Conservation (phyloP, 805 yeast species). For the Barnettozyma siamensis region DNA sequence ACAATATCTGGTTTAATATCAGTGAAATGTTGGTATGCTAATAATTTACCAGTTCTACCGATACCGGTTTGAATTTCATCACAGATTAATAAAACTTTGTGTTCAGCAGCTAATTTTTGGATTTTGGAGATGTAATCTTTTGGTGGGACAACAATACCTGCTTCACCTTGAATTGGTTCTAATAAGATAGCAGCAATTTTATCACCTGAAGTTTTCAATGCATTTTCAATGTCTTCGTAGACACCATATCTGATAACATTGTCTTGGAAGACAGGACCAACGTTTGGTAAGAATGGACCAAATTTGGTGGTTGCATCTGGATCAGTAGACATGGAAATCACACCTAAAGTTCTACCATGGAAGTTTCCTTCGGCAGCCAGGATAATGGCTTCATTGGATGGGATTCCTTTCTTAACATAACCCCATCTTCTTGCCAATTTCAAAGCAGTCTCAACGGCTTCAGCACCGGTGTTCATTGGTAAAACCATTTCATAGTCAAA, state of each 20-base stretch:
- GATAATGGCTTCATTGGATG: constrained; percentile 78
- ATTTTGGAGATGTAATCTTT: constrained; percentile 70
- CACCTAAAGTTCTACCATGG: constrained; percentile 95
- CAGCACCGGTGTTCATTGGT: constrained; percentile 99
- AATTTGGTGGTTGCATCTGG: constrained; percentile 84
- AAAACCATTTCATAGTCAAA: constrained; percentile 88
- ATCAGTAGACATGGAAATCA: constrained; percentile 94
- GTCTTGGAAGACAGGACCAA: constrained; percentile 72
- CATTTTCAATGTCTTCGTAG: constrained; percentile 80
- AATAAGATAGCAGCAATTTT: constrained; percentile 84
- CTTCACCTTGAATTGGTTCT: constrained; percentile 98
- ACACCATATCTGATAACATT: constrained; percentile 71
- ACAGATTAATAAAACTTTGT: constrained; percentile 85
- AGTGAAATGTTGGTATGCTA: constrained; percentile 82
- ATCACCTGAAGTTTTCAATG: constrained; percentile 77
- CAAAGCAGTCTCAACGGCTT: constrained; percentile 93
- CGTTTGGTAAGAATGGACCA: constrained; percentile 83
- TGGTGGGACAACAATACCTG: constrained; percentile 95
- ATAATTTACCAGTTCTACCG: constrained; percentile 93
- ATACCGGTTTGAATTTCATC: constrained; percentile 98
- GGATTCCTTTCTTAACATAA: constrained; percentile 78
- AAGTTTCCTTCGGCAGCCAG: constrained; percentile 85
- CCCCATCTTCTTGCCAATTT: constrained; percentile 98
- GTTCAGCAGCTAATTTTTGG: constrained; percentile 64
- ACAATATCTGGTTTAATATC: constrained; percentile 83